Evolutionary conservation across 345 rosid species (phyloP).

Genomic region (Eucalyptus paniculata): DNA sequence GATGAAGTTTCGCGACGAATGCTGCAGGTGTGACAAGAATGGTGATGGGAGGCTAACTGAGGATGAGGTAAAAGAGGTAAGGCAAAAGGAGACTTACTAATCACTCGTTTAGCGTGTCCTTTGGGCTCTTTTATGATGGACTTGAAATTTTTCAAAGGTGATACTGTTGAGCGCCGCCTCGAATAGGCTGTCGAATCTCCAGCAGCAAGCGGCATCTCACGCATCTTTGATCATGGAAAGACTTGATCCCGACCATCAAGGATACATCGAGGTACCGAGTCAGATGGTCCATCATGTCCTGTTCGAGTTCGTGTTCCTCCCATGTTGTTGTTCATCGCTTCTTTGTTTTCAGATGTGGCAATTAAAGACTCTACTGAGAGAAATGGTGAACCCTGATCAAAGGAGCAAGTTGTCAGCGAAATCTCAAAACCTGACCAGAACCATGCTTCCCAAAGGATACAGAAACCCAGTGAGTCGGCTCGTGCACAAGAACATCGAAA

Average conservation of each 20-base stretch:
- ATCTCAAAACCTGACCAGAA: conserved; percentile 30
- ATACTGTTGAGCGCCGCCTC: conserved; percentile 78
- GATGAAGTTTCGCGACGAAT: background rate
- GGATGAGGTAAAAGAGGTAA: conserved; percentile 82
- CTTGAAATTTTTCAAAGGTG: conserved; percentile 18
- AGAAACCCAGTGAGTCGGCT: conserved; percentile 44
- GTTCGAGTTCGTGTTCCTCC: background rate
- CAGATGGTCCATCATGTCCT: background rate
- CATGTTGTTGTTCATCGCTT: background rate
- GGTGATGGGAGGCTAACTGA: conserved; percentile 91
- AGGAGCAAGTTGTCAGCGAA: background rate
- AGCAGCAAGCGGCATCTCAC: conserved; percentile 46
- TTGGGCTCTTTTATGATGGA: background rate
- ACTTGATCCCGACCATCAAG: conserved; percentile 89
- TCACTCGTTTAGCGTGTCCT: background rate
- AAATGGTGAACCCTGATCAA: conserved; percentile 38
- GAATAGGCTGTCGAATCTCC: conserved; percentile 67
- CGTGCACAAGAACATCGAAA: conserved; percentile 19
- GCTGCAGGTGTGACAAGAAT: conserved; percentile 82
- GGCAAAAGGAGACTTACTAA: background rate
- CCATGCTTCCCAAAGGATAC: conserved; percentile 71
- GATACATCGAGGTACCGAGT: conserved; percentile 69
- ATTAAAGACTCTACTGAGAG: conserved; percentile 57
- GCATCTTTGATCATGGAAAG: conserved; percentile 94
- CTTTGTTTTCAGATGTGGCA: conserved; percentile 66